These are phyloP conservation scores for Choanephora cucurbitarum DNA, from an alignment of 371 early-diverging fungal species.

Conservation along the genomic window DNA sequence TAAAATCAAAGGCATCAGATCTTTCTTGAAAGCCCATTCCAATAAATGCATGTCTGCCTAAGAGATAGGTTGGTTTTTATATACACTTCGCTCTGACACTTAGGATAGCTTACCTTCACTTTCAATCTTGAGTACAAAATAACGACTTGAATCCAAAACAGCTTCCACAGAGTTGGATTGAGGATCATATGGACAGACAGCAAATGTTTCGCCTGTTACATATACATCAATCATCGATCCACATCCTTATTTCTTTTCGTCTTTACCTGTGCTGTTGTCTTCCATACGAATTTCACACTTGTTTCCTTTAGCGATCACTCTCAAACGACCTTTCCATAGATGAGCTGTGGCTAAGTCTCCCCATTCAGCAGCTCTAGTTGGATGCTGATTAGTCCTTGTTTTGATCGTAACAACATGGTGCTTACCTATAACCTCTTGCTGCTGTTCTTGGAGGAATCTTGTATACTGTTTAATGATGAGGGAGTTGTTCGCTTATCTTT, in stretches of 20 bases:
- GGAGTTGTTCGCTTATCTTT: neutral
- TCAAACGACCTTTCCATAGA: slow-evolving; percentile 85
- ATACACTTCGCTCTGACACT: too few relatives aligned
- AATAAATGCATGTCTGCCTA: slow-evolving; percentile 82
- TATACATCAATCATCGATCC: too few relatives aligned
- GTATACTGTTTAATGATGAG: slow-evolving; percentile 54
- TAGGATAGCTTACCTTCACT: slow-evolving; percentile 67
- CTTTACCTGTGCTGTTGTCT: slow-evolving; percentile 63
- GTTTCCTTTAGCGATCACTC: slow-evolving; percentile 71
- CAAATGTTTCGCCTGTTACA: slow-evolving; percentile 85
- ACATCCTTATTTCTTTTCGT: too few relatives aligned
- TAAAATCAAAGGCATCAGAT: slow-evolving; percentile 89
- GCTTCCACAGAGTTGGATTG: slow-evolving; percentile 79
- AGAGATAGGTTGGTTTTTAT: neutral
- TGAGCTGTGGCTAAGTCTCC: slow-evolving; percentile 69
- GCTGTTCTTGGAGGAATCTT: slow-evolving; percentile 79
- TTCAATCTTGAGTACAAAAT: slow-evolving; percentile 88
- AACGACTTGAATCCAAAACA: slow-evolving; percentile 90
- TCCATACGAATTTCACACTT: slow-evolving; percentile 80
- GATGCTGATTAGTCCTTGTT: neutral
- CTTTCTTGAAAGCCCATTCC: slow-evolving; percentile 92
- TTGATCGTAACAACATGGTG: too few relatives aligned
- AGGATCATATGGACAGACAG: slow-evolving; percentile 76
- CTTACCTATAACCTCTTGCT: slow-evolving; percentile 74
- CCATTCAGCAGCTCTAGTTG: slow-evolving; percentile 83